phyloP scores from a whole-genome alignment of 2,329 filamentous ascomycete genomes.

The Ceratocystis smalleyi region DNA sequence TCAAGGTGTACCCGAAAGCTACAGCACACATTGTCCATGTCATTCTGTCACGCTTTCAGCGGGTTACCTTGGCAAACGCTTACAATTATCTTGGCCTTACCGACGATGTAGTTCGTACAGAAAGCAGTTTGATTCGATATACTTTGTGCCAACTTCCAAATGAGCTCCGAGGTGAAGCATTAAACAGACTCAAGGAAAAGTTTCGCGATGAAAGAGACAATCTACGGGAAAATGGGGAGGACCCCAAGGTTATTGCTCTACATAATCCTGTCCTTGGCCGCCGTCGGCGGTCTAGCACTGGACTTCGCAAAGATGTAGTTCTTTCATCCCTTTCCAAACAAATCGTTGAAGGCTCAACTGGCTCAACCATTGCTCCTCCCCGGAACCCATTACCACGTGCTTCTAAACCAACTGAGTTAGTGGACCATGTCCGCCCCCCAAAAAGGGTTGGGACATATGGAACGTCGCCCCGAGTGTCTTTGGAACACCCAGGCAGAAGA shows the following conservation, averaged over 20 bases:
- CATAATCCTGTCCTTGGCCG: slow-evolving; percentile 48
- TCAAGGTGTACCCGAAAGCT: slow-evolving; percentile 86
- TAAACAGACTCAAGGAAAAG: slow-evolving; percentile 81
- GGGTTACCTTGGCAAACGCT: slow-evolving; percentile 86
- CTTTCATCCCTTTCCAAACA: slow-evolving; percentile 48
- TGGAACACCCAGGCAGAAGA: slow-evolving; percentile 7
- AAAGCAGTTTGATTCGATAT: slow-evolving; percentile 85
- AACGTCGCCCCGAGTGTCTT: slow-evolving; percentile 8
- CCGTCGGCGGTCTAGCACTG: slow-evolving; percentile 37
- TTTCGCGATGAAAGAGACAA: slow-evolving; percentile 75
- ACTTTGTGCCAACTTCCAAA: slow-evolving; percentile 86
- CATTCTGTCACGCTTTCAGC: slow-evolving; percentile 81
- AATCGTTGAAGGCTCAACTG: slow-evolving; percentile 28
- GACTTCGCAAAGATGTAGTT: slow-evolving; percentile 63
- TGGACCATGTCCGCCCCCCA: neutral
- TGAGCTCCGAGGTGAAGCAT: slow-evolving; percentile 65
- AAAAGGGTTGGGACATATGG: slow-evolving; percentile 10
- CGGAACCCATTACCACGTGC: slow-evolving; percentile 20
- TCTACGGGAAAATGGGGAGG: slow-evolving; percentile 61
- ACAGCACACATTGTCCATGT: slow-evolving; percentile 97
- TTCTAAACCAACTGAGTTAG: neutral
- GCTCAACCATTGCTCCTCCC: slow-evolving; percentile 28
- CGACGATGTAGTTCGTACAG: slow-evolving; percentile 79
- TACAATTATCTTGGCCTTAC: slow-evolving; percentile 89
- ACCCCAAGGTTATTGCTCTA: slow-evolving; percentile 75